Base-by-base conservation (phyloP, 2,329 filamentous ascomycete species). In the Chrysoporthe deuterocubensis region DNA sequence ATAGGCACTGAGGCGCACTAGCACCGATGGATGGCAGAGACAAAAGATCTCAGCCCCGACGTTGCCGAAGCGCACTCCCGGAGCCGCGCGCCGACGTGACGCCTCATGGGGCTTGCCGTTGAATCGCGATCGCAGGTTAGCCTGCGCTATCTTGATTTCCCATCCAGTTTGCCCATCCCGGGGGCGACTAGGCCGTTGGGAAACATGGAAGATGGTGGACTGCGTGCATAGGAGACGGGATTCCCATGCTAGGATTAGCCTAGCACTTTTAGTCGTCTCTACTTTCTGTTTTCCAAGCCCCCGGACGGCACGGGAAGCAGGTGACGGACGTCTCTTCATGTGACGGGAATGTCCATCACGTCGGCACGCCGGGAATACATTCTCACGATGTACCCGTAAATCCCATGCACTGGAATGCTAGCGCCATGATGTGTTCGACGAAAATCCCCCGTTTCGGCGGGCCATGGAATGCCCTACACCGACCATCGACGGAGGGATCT, bases 401-500 rank as follows among this genome's bases (percentile, higher is more conserved):
- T 57, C 54, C 5, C 34, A 7, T 34, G 54, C n/a, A 37, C 32
- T 57, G 54, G 54, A 57, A 57, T 40, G 54, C 16, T 37, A 57
- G 34, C n/a, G 54, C 34, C 32, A 57, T 40, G 54, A 34, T 46
- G 44, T 46, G 44, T 46, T n/a, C 13, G 7, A 13, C 4, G 18
- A 13, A 46, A 46, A 40, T 40, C 37, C 9, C 37, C 37, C 37
- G 37, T 40, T 40, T 9, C 37, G 6, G 9, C 37, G 37, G 37
- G 37, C 37, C 54, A 57, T 57, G 54, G 54, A 37, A 14, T 34
- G 32, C 32, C 50, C 50, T 54, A 57, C 54, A 57, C 54, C 54
- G 54, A 57, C 21, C 50, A 54, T 54, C 21, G 50, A 54, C 26
- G 21, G 50, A 54, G 50, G 21, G 9, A 34, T 34, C 50, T 34